These are phyloP conservation scores for Gossypium aridum DNA, from an alignment of 441 rosid species.

Conservation along the genomic window DNA sequence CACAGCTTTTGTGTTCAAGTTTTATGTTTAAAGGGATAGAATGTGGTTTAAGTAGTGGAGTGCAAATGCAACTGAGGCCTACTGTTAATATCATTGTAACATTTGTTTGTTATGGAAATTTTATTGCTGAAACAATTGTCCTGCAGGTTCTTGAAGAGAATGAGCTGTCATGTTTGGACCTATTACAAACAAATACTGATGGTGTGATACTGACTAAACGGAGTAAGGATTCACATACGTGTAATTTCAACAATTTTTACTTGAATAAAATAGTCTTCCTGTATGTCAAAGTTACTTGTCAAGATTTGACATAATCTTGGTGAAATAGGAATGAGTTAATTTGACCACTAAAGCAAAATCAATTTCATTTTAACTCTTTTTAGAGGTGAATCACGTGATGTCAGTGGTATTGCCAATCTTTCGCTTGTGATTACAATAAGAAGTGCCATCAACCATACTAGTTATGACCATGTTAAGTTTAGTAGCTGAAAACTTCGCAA, in stretches of 20 bases:
- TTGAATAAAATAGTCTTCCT: not conserved
- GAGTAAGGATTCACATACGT: slow-evolving; percentile 46
- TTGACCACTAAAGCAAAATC: not conserved
- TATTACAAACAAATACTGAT: slow-evolving; percentile 67
- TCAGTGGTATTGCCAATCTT: not conserved
- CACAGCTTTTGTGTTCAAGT: not conserved
- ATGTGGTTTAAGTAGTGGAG: not conserved
- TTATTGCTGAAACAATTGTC: slow-evolving; percentile 10
- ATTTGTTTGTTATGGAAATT: slow-evolving; percentile 4
- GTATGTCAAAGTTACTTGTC: not conserved
- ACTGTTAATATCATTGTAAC: not conserved
- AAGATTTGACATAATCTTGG: not conserved
- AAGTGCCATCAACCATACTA: not conserved
- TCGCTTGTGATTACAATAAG: not conserved
- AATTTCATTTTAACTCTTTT: not conserved
- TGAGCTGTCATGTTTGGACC: slow-evolving; percentile 68
- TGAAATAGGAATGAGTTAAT: not conserved
- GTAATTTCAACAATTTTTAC: slow-evolving; percentile 6
- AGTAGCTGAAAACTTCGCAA: not conserved
- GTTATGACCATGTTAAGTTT: not conserved
- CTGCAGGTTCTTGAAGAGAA: slow-evolving; percentile 89
- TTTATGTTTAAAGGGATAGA: not conserved
- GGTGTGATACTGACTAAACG: slow-evolving; percentile 70
- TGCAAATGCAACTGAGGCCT: not conserved
- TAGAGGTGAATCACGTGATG: not conserved